Evolutionary conservation across 768 basidiomycete species (phyloP).

Genomic region (Terana coerulea): DNA sequence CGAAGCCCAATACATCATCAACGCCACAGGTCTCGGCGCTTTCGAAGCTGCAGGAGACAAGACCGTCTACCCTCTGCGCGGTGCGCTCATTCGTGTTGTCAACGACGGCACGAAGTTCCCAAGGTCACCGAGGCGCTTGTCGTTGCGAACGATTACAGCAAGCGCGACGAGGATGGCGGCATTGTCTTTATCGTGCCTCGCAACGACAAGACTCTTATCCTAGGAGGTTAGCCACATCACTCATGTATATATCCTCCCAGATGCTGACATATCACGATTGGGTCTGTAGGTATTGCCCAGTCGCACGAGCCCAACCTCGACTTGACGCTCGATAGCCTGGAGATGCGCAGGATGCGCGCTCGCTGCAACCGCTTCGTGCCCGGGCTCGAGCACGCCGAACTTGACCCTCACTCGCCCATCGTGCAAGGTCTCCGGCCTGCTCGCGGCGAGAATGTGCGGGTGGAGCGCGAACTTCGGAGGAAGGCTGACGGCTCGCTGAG

Average conservation of each 20-base stretch:
- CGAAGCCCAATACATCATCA: conserved; percentile 30
- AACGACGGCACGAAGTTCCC: conserved; percentile 35
- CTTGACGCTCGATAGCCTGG: conserved; percentile 18
- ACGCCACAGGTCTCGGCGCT: conserved; percentile 33
- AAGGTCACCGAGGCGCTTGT: conserved; percentile 30
- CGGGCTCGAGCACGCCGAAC: conserved; percentile 14
- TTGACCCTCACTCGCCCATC: conserved; percentile 16
- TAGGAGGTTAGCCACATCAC: too few species aligned
- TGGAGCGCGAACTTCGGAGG: conserved; percentile 16
- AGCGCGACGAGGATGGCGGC: conserved; percentile 27
- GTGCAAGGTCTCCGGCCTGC: conserved; percentile 18
- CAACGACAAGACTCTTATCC: conserved; percentile 32
- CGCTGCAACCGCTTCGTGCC: conserved; percentile 17
- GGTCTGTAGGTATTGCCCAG: conserved; percentile 15
- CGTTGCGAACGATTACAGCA: conserved; percentile 30
- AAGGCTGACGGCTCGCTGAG: conserved; percentile 15
- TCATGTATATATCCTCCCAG: background rate
- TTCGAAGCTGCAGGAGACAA: conserved; percentile 30
- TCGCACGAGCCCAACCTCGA: conserved; percentile 17
- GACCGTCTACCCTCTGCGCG: conserved; percentile 34
- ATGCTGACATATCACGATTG: background rate
- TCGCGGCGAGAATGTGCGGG: conserved; percentile 17
- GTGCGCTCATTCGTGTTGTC: conserved; percentile 27
- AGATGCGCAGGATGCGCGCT: conserved; percentile 16
- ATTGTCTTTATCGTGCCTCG: conserved; percentile 27